Evolutionary conservation across 139 green algal species (phyloP), one percentile per base, ranked within the genome.

Genomic region (Axilococcus clingmanii): DNA sequence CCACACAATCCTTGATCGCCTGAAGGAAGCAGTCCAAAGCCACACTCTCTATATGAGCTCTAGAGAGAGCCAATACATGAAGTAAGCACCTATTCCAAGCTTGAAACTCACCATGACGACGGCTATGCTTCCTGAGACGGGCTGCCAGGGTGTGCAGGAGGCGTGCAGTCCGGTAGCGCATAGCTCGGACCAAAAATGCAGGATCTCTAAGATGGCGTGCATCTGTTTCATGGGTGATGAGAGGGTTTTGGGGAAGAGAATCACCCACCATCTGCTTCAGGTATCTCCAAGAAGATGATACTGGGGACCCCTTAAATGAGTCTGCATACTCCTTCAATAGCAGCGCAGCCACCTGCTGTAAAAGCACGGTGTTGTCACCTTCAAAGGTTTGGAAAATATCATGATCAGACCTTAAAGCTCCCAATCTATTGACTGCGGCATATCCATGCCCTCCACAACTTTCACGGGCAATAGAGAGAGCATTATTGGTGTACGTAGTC

Each of bases 361-460:
- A 71, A 58, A 92, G 68, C 58, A 92, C 83, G 11, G 81, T 89
- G 75, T 92, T 92, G 68, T 92, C 83, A 4, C 83, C 77, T 60
- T 83, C 76, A 63, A 82, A 82, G 11, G 78, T 88, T 58, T 83
- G 75, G 65, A 86, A 86, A 66, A 87, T 90, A 78, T 89, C 80
- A 44, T 92, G 83, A 57, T 92, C 83, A 19, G 52, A 75, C 27
- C 83, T 71, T 66, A 81, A 63, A n/a, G 68, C 68, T 15, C 83
- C 83, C 45, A 92, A 70, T 11, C 83, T 73, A 69, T 92, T 92
- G 8, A 83, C 68, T 41, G 55, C 44, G 27, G 22, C 49, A 20
- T 57, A 57, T 22, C 49, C 83, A 57, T 93, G 83, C 19, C 83
- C 83, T 24, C 83, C 83, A 50, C 79, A 88, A 19, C 58, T 59